Base-by-base conservation (phyloP, 192 early-diverging fungal species). In the Glomus cerebriforme region DNA sequence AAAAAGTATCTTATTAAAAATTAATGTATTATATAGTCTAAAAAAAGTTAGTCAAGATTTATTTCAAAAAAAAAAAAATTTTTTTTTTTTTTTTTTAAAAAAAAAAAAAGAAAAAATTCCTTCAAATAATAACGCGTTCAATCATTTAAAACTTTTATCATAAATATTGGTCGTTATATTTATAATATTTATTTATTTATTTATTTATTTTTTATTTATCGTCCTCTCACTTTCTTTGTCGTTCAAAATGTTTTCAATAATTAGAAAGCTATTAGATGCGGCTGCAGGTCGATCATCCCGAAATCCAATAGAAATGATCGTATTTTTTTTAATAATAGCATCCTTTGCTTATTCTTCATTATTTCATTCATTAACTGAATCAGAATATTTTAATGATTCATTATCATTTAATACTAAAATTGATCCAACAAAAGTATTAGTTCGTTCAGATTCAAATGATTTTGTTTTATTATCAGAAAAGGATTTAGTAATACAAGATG, bases 221-320 rank as follows among this genome's bases (percentile, higher is more conserved):
- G 39, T 43, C 10, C 10, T 7, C 37, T 39, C 37, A 39, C 37
- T 5, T 5, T 7, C 37, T 39, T 9, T 43, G 4, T 43, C 39
- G 3, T 17, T 19, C 15, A 54, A 54, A 4, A 72, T 72, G 43
- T 47, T 47, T 5, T 24, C 12, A 12, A 54, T 24, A 22, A 47
- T 34, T 12, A 49, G n/a, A 39, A 37, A 49, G 12, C 24, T 72
- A 35, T 58, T 59, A 19, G 7, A 27, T 26, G 29, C 6, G 27
- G 87, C 83, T n/a, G 85, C 90, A 37, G 81, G 82, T 43, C 69
- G 81, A 34, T 86, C 91, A 7, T 88, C 92, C 37, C 88, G 90
- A 75, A 91, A 92, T 82, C 95, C 95, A 62, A 93, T 96, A 75
- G 95, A 96, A 84, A 90, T 88, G 74, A 94, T 96, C 75, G 88